phyloP scores from a whole-genome alignment of 768 basidiomycete species.

The Trametes meyenii region DNA sequence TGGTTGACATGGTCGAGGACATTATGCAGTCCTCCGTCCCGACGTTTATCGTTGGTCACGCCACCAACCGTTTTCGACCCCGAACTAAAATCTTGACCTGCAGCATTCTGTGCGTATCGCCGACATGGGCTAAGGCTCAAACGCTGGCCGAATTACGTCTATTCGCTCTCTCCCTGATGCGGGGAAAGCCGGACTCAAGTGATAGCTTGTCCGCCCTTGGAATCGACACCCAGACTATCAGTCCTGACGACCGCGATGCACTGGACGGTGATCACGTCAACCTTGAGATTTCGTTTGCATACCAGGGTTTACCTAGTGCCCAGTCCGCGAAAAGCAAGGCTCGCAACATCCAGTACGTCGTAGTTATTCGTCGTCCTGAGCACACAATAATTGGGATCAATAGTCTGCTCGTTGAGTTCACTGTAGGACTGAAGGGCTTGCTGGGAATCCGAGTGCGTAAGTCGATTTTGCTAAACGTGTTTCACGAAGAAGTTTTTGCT shows the following conservation, averaged over 20 bases:
- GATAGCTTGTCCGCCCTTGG: conserved; percentile 13
- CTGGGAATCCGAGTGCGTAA: conserved; percentile 34
- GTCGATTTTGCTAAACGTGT: not conserved
- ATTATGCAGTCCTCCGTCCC: conserved; percentile 58
- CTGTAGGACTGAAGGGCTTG: conserved; percentile 53
- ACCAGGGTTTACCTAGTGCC: conserved; percentile 56
- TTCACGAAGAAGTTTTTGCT: not conserved
- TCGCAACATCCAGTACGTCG: conserved; percentile 53
- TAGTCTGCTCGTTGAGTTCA: conserved; percentile 67
- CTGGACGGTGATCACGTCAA: conserved; percentile 57
- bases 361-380: not conserved
- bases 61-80: conserved; percentile 29
- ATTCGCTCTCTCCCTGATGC: conserved; percentile 63
- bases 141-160: conserved; percentile 69
- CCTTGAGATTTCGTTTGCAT: conserved; percentile 71
- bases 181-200: conserved; percentile 22
- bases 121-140: conserved; percentile 69
- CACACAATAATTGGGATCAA: not conserved
- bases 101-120: conserved; percentile 66
- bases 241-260: conserved; percentile 28
- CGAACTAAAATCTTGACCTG: not conserved
- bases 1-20: conserved; percentile 67
- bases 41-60: conserved; percentile 32
- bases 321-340: conserved; percentile 38
- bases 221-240: conserved; percentile 11